These are phyloP conservation scores for Yarrowia alimentaria DNA, from an alignment of 805 yeast genomes.

Conservation along the genomic window DNA sequence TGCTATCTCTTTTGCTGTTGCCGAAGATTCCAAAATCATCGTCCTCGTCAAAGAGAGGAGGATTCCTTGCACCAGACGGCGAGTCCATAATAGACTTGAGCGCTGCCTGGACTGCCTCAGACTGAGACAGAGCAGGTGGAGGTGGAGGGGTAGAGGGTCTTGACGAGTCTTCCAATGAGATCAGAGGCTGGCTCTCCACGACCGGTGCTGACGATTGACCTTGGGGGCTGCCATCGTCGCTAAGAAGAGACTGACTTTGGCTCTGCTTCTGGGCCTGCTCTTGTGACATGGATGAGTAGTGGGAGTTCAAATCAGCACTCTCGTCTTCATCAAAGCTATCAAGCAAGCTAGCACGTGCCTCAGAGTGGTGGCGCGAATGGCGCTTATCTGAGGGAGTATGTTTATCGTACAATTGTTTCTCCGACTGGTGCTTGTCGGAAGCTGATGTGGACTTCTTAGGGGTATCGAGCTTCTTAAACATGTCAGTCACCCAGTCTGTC, in stretches of 20 bases:
- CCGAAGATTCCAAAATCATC: slow-evolving; percentile 15
- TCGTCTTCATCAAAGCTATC: slow-evolving; percentile 3
- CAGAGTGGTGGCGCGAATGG: not conserved
- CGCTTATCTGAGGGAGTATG: too few relatives aligned
- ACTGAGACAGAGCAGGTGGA: slow-evolving; percentile 40
- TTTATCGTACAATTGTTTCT: too few relatives aligned
- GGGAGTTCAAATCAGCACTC: slow-evolving; percentile 5
- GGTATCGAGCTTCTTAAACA: slow-evolving; percentile 18
- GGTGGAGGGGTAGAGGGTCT: slow-evolving; percentile 3
- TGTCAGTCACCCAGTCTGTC: slow-evolving; percentile 10
- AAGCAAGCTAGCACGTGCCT: not conserved
- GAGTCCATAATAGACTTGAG: slow-evolving; percentile 51
- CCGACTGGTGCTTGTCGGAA: too few relatives aligned
- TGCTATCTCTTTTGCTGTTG: not conserved
- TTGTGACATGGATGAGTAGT: slow-evolving; percentile 2
- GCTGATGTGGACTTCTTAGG: slow-evolving; percentile 1
- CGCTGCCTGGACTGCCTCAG: slow-evolving; percentile 67
- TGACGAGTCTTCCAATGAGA: slow-evolving; percentile 1
- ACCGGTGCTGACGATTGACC: too few relatives aligned
- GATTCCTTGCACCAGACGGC: slow-evolving; percentile 28
- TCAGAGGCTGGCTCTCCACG: not conserved
- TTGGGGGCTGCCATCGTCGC: too few relatives aligned
- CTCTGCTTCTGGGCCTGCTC: not conserved
- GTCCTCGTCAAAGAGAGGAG: slow-evolving; percentile 18
- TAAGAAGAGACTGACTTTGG: too few relatives aligned